A percentile compares a stretch with the other conserved stretches of the same genome.
phyloP scores from a whole-genome alignment of 805 yeast genomes.

The Metschnikowia rubicola region DNA sequence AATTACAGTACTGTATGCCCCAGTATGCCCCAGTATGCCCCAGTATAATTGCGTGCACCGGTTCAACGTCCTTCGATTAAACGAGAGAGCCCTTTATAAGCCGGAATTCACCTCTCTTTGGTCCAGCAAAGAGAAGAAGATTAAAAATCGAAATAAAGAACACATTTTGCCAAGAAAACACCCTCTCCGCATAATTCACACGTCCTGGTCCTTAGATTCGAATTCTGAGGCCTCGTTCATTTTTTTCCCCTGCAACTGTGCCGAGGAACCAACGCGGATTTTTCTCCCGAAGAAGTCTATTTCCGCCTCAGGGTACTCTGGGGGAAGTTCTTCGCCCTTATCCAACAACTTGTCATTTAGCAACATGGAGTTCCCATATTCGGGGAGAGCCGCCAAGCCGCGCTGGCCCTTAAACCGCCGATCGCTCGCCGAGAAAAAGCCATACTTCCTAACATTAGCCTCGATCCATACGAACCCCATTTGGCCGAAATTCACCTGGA shows the following conservation, averaged over 20 bases:
- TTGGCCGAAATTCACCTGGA: conserved; percentile 43
- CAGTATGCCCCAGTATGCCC: too few relatives aligned
- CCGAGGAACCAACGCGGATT: conserved; percentile 29
- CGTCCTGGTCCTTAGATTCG: conserved; percentile 7
- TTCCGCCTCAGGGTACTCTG: conserved; percentile 62
- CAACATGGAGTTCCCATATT: conserved; percentile 26
- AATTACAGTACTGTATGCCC: too few relatives aligned
- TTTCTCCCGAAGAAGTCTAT: conserved; percentile 56
- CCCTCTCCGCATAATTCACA: not conserved
- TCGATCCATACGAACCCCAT: conserved; percentile 47
- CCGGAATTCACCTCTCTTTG: too few relatives aligned
- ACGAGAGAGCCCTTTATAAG: too few relatives aligned
- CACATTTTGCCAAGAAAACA: not conserved
- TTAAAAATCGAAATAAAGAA: too few relatives aligned
- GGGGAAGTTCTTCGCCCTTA: conserved; percentile 72
- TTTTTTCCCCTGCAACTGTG: conserved; percentile 14
- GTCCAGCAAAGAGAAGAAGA: too few relatives aligned
- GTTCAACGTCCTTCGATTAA: too few relatives aligned
- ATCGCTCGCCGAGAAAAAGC: conserved; percentile 50
- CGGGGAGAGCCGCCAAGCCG: conserved; percentile 39
- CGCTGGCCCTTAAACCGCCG: conserved; percentile 36
- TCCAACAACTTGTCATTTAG: conserved; percentile 55
- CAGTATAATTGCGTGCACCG: too few relatives aligned
- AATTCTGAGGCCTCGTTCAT: conserved; percentile 12
- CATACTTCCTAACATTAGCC: conserved; percentile 53